A percentile compares a stretch with the other conserved stretches of the same genome.
phyloP scores from a whole-genome alignment of 2,329 filamentous ascomycete genomes.

The Botrytis squamosa region DNA sequence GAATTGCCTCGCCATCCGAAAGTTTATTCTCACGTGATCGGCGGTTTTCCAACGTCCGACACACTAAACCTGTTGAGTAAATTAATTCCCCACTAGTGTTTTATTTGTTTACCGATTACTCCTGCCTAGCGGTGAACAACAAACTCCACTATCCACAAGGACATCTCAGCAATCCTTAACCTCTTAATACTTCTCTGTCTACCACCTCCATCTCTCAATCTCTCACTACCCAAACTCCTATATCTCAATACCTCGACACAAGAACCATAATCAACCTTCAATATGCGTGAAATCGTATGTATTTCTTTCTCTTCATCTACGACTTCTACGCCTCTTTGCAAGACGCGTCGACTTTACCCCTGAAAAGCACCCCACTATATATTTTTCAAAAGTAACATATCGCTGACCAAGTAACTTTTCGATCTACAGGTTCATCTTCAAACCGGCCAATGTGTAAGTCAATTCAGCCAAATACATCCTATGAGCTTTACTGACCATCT shows the following conservation, averaged over 20 bases:
- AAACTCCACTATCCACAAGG: constrained; percentile 31
- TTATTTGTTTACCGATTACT: constrained; percentile 21
- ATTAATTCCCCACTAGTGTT: constrained; percentile 12
- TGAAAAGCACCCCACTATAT: constrained; percentile 39
- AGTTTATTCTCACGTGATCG: constrained; percentile 12
- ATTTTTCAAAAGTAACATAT: constrained; percentile 44
- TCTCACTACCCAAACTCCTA: constrained; percentile 18
- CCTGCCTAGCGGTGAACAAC: constrained; percentile 24
- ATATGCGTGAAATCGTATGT: constrained; percentile 75
- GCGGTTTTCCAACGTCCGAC: background rate
- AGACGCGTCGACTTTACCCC: constrained; percentile 45
- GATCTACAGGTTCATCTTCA: constrained; percentile 89
- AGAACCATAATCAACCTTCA: constrained; percentile 44
- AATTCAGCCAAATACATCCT: constrained; percentile 11
- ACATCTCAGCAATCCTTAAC: constrained; percentile 24
- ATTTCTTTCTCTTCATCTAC: constrained; percentile 17
- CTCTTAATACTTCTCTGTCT: constrained; percentile 28
- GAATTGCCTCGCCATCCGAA: constrained; percentile 7
- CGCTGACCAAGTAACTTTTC: constrained; percentile 56
- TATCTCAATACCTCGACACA: constrained; percentile 24
- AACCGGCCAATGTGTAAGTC: constrained; percentile 97
- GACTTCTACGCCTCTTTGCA: background rate
- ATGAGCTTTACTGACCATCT: constrained; percentile 31
- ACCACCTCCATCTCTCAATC: constrained; percentile 21
- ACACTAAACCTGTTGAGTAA: background rate